Conservation (phyloP, 169 alveolate species). For the Plasmodium gonderi region DNA sequence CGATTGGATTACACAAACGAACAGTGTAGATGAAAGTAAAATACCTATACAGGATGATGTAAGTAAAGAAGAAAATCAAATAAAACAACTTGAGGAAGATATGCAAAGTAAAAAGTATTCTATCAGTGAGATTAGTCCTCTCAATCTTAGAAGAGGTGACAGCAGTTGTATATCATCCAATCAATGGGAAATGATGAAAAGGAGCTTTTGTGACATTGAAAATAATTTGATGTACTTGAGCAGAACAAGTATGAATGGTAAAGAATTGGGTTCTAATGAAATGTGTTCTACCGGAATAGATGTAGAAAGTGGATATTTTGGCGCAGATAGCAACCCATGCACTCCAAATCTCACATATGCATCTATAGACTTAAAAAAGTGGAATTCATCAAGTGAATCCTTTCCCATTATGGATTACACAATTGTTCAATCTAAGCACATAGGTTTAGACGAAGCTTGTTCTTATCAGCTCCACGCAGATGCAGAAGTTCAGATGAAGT, state of each 20-base stretch:
- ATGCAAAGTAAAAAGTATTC: neutral
- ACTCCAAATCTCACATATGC: neutral
- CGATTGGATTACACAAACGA: neutral
- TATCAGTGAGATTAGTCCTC: constrained; percentile 4
- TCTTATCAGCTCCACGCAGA: neutral
- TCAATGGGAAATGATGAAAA: constrained; percentile 57
- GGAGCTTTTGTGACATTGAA: constrained; percentile 49
- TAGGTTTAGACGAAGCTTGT: neutral
- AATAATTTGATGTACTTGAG: constrained; percentile 9
- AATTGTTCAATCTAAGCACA: neutral
- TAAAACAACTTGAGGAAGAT: neutral
- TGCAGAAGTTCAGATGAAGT: neutral
- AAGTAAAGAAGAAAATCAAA: neutral
- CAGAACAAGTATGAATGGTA: neutral
- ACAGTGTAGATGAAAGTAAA: neutral
- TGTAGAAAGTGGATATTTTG: neutral
- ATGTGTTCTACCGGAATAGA: neutral
- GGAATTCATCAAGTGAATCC: neutral
- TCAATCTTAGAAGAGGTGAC: neutral
- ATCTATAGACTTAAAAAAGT: neutral
- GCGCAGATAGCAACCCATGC: neutral
- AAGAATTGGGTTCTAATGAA: neutral
- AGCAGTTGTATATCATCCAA: constrained; percentile 21
- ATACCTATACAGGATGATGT: neutral
- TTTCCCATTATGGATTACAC: neutral